Base-by-base conservation (phyloP, 192 early-diverging fungal genomes). In the Coemansia sp. region DNA sequence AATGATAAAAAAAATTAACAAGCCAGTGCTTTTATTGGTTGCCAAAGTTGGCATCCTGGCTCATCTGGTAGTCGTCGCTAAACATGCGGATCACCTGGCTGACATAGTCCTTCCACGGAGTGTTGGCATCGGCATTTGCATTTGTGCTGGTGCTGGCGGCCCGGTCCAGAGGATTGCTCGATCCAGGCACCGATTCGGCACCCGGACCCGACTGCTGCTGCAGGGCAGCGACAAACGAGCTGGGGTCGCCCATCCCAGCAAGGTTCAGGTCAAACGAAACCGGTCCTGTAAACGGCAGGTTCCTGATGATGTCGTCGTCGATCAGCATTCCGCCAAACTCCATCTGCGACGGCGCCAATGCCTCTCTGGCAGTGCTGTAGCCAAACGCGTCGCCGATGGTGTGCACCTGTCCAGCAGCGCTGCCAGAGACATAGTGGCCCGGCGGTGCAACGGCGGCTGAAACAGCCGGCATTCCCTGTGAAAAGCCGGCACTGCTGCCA, bases 61-160 rank as follows among this genome's bases (percentile, higher is more conserved):
- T 18, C 36, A n/a, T 45, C 36, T 62, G 61, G 33, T 65, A 61
- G 55, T 57, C 63, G 17, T 61, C 63, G n/a, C 54, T 65, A 33
- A 80, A 74, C 73, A 80, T 72, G 20, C 78, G 78, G 39, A 81
- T 70, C n/a, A 81, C 64, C 54, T 81, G 73, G 67, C 60, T 71
- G 51, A 81, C 66, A 54, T 75, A 81, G 43, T 75, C 73, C 39
- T 57, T 75, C 78, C 78, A 75, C 2, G 73, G 70, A 14, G 65
- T 67, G 28, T 74, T 35, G 17, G 5, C 58, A 32, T 18, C 20
- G n/a, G n/a, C 54, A 18, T 18, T 32, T 4, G 5, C 54, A 18
- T 8, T 35, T 17, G 58, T 18, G 22, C n/a, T 56, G 22, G 54
- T 32, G 2, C 33, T 15, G 36, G n/a, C 35, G 61, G 8, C 39